These are phyloP conservation scores for Talaromyces adpressus DNA, from an alignment of 495 filamentous ascomycete species.

Conservation along the genomic window DNA sequence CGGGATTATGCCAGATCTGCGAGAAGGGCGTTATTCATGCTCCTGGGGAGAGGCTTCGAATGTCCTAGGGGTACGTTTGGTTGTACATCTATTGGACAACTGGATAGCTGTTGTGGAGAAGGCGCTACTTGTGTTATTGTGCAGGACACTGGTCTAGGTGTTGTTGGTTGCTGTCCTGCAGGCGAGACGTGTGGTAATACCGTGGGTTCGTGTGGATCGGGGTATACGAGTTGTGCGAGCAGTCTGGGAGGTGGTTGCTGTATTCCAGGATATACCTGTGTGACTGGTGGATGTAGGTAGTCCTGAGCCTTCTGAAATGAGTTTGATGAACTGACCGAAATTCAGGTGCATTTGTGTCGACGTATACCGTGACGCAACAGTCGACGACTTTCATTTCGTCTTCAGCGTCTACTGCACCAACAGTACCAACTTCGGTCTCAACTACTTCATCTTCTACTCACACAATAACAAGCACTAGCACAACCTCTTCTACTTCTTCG, in stretches of 20 bases:
- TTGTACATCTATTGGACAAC: slow-evolving; percentile 62
- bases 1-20: slow-evolving; percentile 13
- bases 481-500: slow-evolving; percentile 11
- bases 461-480: slow-evolving; percentile 17
- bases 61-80: slow-evolving; percentile 64
- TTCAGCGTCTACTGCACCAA: slow-evolving; percentile 26
- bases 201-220: slow-evolving; percentile 54
- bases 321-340: slow-evolving; percentile 7
- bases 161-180: slow-evolving; percentile 78
- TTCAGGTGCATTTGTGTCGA: slow-evolving; percentile 36
- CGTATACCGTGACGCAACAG: slow-evolving; percentile 39
- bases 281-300: slow-evolving; percentile 70
- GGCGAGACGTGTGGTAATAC: slow-evolving; percentile 61
- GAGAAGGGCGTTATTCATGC: slow-evolving; percentile 17
- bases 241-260: slow-evolving; percentile 81
- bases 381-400: slow-evolving; percentile 36
- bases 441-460: slow-evolving; percentile 19
- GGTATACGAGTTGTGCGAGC: slow-evolving; percentile 61
- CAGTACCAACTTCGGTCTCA: slow-evolving; percentile 11
- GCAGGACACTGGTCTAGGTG: slow-evolving; percentile 62
- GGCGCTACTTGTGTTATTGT: slow-evolving; percentile 66
- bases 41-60: slow-evolving; percentile 49
- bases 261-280: slow-evolving; percentile 71
- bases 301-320: not conserved
- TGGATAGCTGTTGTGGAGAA: slow-evolving; percentile 68